Evolutionary conservation across 1,284 basidiomycete genomes (phyloP), one percentile per base, ranked within the genome.

Genomic region (Ustilago cynodontis): DNA sequence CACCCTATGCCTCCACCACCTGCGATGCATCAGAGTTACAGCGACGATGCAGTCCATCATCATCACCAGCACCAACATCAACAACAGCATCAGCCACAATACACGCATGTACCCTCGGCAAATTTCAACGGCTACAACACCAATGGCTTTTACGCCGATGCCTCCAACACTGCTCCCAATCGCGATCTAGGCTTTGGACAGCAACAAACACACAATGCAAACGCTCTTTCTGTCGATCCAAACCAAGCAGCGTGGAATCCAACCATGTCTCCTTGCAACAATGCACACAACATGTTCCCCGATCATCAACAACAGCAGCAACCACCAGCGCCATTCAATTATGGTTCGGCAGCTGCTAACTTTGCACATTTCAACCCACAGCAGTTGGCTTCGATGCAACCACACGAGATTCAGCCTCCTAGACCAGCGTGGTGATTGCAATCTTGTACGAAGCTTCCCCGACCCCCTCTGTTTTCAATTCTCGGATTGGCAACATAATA

Each of bases 311-410:
- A 39, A 24, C 45, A 50, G 14, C 54, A 55, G 10, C 66, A 68
- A 28, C 55, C 45, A 50, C 43, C 52, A 60, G 53, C 62, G 37
- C 66, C 28, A 18, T 67, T 72, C 53, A 56, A 39, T 14, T 72
- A 67, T 47, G 37, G 24, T 26, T 22, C 47, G 18, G 33, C 63
- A 28, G 41, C 62, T 7, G 55, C 59, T 13, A 63, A 70, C 14
- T 76, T 71, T 39, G 68, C 65, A 0, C 73, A 76, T 41, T 76
- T 71, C 33, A 70, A 66, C 37, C 73, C 73, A 7, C 73, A 76
- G n/a, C 73, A 76, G 26, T 18, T 76, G 43, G 60, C 63, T 1
- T 24, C 24, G 2, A 54, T 59, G 51, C 63, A 70, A 41, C 59
- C 62, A 18, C 71, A 70, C 41, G 72, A 75, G 56, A 75, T 75